Percentiles rank a stretch among this genome's conserved stretches.
Conservation (phyloP, 2,329 filamentous ascomycete species). For the Acephala macrosclerotiorum region DNA sequence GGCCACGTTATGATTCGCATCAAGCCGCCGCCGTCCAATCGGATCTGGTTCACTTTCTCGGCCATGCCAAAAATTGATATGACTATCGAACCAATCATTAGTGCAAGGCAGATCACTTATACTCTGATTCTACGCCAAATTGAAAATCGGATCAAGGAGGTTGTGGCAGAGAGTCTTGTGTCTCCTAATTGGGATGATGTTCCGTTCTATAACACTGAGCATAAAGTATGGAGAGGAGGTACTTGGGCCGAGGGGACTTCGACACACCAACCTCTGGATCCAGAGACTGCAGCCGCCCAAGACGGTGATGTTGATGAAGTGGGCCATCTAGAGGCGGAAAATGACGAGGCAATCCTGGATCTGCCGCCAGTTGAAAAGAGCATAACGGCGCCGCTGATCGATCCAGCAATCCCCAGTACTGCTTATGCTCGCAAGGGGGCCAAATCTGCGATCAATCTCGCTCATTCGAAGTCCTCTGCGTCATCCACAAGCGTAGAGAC, state of each 20-base stretch:
- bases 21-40: constrained; percentile 94
- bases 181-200: constrained; percentile 96
- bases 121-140: constrained; percentile 91
- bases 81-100: constrained; percentile 94
- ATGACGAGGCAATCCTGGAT: constrained; percentile 46
- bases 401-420: constrained; percentile 49
- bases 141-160: constrained; percentile 92
- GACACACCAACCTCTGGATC: constrained; percentile 48
- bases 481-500: constrained; percentile 58
- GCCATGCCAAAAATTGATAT: constrained; percentile 94
- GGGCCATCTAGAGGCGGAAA: constrained; percentile 43
- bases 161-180: constrained; percentile 90
- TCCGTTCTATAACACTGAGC: constrained; percentile 84
- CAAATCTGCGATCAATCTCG: constrained; percentile 39
- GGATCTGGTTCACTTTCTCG: constrained; percentile 95
- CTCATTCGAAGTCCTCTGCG: constrained; percentile 45
- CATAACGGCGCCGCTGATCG: constrained; percentile 55
- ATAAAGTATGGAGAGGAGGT: constrained; percentile 83
- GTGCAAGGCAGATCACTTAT: constrained; percentile 94
- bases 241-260: constrained; percentile 71
- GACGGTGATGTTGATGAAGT: constrained; percentile 55
- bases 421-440: constrained; percentile 58
- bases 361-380: constrained; percentile 62
- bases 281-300: constrained; percentile 50
- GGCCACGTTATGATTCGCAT: constrained; percentile 86